A percentile compares a stretch with the other conserved stretches of the same genome.
Evolutionary conservation across 352 stramenopile species (phyloP).

Genomic region (Globisporangium uncinulatum): DNA sequence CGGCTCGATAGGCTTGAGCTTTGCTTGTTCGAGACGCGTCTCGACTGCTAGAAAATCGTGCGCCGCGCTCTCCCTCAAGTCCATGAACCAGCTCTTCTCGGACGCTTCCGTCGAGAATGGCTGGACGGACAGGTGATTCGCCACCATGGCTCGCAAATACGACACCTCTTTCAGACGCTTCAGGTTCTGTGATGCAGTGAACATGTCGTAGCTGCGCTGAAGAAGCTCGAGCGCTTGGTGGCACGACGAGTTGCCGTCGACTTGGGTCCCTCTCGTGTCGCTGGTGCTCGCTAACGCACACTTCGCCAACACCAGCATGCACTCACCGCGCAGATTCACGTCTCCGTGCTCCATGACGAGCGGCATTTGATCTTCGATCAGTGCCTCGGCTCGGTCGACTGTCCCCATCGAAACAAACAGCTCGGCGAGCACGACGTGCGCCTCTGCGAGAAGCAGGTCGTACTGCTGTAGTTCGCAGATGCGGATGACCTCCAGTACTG

Average conservation of each 20-base stretch:
- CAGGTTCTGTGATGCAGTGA: constrained; percentile 29
- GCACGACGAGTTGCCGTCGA: background rate
- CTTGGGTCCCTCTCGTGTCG: background rate
- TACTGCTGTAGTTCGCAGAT: constrained; percentile 48
- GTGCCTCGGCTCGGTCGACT: constrained; percentile 27
- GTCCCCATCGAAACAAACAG: constrained; percentile 59
- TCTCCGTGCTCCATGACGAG: constrained; percentile 62
- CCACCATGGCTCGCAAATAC: constrained; percentile 37
- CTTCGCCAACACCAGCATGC: constrained; percentile 53
- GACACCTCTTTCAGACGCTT: constrained; percentile 28
- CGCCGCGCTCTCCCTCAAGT: constrained; percentile 19
- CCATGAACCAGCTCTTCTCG: background rate
- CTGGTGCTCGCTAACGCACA: constrained; percentile 21
- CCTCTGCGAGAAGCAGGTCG: constrained; percentile 49
- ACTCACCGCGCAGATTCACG: constrained; percentile 47
- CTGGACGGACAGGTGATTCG: constrained; percentile 22
- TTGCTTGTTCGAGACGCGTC: constrained; percentile 20
- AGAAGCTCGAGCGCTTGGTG: constrained; percentile 18
- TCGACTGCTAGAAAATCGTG: constrained; percentile 24
- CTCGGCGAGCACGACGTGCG: constrained; percentile 57
- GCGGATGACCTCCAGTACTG: constrained; percentile 33
- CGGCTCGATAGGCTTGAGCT: constrained; percentile 22
- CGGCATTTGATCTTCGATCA: constrained; percentile 58
- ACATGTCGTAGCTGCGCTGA: constrained; percentile 23
- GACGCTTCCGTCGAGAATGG: background rate